Base-by-base conservation (phyloP, 352 stramenopile species). In the Pythium pectinolyticum region DNA sequence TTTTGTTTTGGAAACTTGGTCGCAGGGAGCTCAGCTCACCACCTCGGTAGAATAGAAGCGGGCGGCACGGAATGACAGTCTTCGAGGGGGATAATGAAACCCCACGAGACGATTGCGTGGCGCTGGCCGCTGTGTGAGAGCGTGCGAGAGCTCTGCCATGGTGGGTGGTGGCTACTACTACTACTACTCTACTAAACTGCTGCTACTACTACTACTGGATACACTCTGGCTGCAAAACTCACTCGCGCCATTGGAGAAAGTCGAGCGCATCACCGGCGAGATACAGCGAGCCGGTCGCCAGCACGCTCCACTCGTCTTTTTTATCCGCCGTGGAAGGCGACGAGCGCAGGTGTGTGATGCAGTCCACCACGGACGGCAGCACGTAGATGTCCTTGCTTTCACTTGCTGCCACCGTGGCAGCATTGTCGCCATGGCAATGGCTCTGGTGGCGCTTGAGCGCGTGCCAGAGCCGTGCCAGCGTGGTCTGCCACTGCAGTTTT, bases 201-300 rank as follows among this genome's bases (percentile, higher is more conserved):
- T 20, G 20, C 19, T 46, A 11, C 7, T 25, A 20, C 19, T 4
- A 37, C 15, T 22, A 34, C 10, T 50, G 12, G 30, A 50, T 32
- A n/a, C 5, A 22, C 30, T 25, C 3, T 22, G 14, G 22, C 12
- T 5, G 5, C 14, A 8, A 9, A 22, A 15, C 20, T 78, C 68
- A 88, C 55, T 92, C 84, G 32, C 77, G 70, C 84, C 84, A 93
- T 9, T 74, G 68, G 37, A 91, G 67, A 31, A 84, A 80, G 25
- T 75, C 70, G 51, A 93, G 69, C 25, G 79, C 65, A 54, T 92
- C 84, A 22, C 84, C 84, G 8, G 78, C 79, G 30, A 91, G 69
- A 57, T 90, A 90, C 37, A 93, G 73, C 41, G 84, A 93, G 3
- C 84, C 84, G 1, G 84, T 91, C 47, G 86, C 78, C n/a, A 93